phyloP scores from a whole-genome alignment of 148 eudicot species.

The Chenopodium formosanum region DNA sequence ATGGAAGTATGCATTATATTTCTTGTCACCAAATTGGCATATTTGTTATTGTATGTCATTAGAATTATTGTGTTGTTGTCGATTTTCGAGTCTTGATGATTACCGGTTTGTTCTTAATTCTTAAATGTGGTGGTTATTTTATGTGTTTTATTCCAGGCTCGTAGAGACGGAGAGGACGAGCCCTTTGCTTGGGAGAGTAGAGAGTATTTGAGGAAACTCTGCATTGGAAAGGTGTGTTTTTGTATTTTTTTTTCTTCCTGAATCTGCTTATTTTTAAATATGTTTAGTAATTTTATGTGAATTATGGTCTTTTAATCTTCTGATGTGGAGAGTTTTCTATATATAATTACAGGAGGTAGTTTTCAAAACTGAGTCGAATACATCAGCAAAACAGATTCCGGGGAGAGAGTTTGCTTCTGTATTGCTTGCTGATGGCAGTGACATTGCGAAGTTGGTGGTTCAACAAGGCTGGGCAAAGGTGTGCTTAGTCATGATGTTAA shows the following conservation, averaged over 20 bases:
- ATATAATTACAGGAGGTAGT: constrained; percentile 60
- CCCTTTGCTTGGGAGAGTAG: constrained; percentile 99
- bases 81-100: neutral
- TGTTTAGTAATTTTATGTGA: no score
- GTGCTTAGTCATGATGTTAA: neutral
- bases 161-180: constrained; percentile 79
- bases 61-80: neutral
- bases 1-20: no score
- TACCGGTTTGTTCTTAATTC: neutral
- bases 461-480: constrained; percentile 99
- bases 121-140: neutral
- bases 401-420: constrained; percentile 86
- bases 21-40: neutral
- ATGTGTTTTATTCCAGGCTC: constrained; percentile 54
- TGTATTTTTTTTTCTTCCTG: neutral
- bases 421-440: constrained; percentile 50
- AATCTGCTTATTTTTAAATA: neutral
- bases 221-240: constrained; percentile 79
- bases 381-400: constrained; percentile 19
- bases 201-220: constrained; percentile 83
- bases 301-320: neutral
- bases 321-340: neutral
- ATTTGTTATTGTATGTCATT: no score
- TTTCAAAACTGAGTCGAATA: constrained; percentile 60
- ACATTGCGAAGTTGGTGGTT: constrained; percentile 70